Conservation (phyloP, 192 early-diverging fungal genomes). For the Geranomyces variabilis region DNA sequence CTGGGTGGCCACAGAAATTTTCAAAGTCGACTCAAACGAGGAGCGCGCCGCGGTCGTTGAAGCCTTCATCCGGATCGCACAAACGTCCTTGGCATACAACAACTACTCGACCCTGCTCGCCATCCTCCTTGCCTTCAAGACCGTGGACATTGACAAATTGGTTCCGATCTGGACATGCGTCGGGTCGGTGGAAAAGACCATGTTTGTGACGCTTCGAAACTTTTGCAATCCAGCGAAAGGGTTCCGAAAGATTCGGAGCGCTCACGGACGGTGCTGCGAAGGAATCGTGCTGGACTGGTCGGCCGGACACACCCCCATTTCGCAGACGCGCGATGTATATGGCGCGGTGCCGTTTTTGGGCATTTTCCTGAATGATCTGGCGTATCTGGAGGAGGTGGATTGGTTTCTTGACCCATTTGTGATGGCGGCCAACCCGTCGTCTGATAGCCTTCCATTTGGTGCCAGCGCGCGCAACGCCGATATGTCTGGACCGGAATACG, state of each 20-base stretch:
- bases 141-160: not conserved
- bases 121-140: conserved; percentile 24
- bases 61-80: conserved; percentile 20
- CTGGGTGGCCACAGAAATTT: conserved; percentile 19
- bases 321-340: conserved; percentile 3
- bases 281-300: not conserved
- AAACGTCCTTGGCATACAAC: conserved; percentile 5
- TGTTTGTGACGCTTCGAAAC: conserved; percentile 3
- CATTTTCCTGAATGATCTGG: conserved; percentile 26
- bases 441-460: not conserved
- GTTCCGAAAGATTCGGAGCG: conserved; percentile 4
- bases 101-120: conserved; percentile 31
- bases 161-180: conserved; percentile 10
- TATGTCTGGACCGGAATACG: not conserved
- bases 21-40: not conserved
- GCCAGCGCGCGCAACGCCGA: not conserved
- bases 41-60: conserved; percentile 13
- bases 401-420: conserved; percentile 30
- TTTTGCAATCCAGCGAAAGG: conserved; percentile 9
- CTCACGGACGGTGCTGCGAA: conserved; percentile 15
- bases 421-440: not conserved
- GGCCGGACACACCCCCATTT: not conserved
- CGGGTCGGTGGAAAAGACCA: not conserved
- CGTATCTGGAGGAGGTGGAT: conserved; percentile 21
- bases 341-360: conserved; percentile 33